Evolutionary conservation across 768 basidiomycete species (phyloP), one percentile per base, ranked within the genome.

Genomic region (Kwoniella botswanensis): DNA sequence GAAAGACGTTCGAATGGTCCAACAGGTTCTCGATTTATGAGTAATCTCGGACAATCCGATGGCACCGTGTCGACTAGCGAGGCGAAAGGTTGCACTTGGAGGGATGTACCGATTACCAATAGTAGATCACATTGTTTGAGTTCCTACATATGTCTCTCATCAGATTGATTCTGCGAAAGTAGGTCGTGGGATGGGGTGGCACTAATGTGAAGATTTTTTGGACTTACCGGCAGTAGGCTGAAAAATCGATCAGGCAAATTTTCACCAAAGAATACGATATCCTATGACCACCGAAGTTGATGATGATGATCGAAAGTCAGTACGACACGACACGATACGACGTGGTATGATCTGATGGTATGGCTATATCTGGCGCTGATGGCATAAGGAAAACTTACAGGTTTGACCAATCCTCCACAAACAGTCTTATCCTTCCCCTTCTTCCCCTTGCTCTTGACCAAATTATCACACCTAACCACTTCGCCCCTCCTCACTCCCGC

Each of bases 241-340:
- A 90, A 87, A 84, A 97, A 98, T 22, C 84, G 82, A 0, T 86
- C 82, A 0, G 95, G 94, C 4, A 98, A 88, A 12, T 82, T 81
- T 67, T 85, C 84, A 24, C 94, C 93, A 77, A 96, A 95, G 84
- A 96, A 95, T 13, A 96, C 92, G 54, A 96, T 96, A 77, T 96
- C 59, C 59, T 61, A 44, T 15, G 13, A 46, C 4, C 44, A 46
- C 12, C 3, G 4, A 50, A 50, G 6, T 50, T 18, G 18, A 18
- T 4, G 2, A 18, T 4, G 2, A 46, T 46, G 13, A 46, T 13
- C 44, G 13, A 29, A 29, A 35, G 35, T 35, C 35, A 35, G 0
- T 7, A 35, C 35, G 4, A 35, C 7, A 35, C 0, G 35, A 35
- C 35, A 35, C 6, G 35, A 7, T 7, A 35, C 6, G 4, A 35